Evolutionary conservation across 2,329 filamentous ascomycete species (phyloP).

Genomic region (Alternaria gansuensis): DNA sequence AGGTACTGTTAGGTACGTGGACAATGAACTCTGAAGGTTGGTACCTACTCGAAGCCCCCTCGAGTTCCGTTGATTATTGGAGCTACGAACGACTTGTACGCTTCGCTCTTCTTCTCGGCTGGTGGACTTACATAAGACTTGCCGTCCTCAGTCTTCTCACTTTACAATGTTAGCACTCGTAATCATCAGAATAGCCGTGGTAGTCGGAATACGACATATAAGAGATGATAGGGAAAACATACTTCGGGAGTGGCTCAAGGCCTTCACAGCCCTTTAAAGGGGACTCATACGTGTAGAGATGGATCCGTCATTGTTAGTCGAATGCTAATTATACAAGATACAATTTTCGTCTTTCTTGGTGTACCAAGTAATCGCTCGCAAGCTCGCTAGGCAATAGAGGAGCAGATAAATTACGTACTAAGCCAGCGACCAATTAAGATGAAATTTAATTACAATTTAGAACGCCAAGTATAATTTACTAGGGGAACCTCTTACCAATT

Average conservation of each 20-base stretch:
- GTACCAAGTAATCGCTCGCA: background rate
- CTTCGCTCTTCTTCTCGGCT: constrained; percentile 67
- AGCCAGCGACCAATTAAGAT: too few species aligned
- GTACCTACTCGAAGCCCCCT: constrained; percentile 74
- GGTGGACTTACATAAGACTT: constrained; percentile 78
- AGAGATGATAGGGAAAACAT: constrained; percentile 15
- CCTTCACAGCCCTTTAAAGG: constrained; percentile 67
- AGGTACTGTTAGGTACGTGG: background rate
- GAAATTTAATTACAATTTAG: too few species aligned
- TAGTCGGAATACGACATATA: background rate
- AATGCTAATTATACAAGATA: background rate
- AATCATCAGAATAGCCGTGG: background rate
- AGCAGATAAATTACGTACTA: too few species aligned
- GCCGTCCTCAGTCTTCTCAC: constrained; percentile 72
- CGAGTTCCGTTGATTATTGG: constrained; percentile 72
- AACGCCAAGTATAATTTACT: too few species aligned
- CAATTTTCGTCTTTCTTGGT: background rate
- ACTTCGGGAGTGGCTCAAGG: constrained; percentile 63
- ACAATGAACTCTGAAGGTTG: background rate
- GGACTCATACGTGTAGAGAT: constrained; percentile 62
- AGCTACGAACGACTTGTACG: constrained; percentile 74
- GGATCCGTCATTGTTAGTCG: constrained; percentile 52
- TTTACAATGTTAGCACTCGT: constrained; percentile 35
- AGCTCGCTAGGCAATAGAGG: too few species aligned
- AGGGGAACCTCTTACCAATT: too few species aligned